A percentile compares a stretch with the other conserved stretches of the same genome.
Evolutionary conservation across 176 grass and related monocot species (phyloP).

Genomic region (Calamus simplicifolius): DNA sequence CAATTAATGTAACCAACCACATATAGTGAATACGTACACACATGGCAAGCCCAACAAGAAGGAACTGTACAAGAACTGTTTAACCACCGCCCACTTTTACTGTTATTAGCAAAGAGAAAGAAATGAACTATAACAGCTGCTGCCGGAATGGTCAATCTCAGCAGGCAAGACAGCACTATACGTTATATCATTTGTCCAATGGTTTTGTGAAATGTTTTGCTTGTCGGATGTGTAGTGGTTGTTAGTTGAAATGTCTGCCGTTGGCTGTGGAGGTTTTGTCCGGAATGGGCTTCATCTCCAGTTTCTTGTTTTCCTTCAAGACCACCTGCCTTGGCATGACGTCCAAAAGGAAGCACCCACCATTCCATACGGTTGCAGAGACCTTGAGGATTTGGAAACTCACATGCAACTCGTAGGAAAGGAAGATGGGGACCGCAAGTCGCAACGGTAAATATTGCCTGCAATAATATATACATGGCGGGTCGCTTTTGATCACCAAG

Average conservation of each 20-base stretch:
- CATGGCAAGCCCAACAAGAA: too few species aligned
- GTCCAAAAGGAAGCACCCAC: constrained; percentile 83
- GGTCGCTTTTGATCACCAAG: constrained; percentile 84
- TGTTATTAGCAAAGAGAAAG: too few species aligned
- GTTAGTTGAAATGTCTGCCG: background rate
- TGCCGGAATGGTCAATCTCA: too few species aligned
- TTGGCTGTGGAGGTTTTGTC: background rate
- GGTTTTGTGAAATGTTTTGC: too few species aligned
- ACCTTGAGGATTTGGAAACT: constrained; percentile 88
- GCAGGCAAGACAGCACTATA: too few species aligned
- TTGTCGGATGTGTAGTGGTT: background rate
- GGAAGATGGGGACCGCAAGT: constrained; percentile 90
- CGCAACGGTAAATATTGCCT: constrained; percentile 69
- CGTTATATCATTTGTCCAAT: too few species aligned
- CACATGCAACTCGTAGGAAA: constrained; percentile 67
- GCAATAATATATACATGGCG: constrained; percentile 87
- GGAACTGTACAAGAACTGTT: too few species aligned
- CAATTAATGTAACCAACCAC: too few species aligned
- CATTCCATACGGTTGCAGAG: constrained; percentile 76
- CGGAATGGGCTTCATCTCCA: constrained; percentile 54
- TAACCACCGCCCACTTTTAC: too few species aligned
- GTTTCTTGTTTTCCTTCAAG: constrained; percentile 72
- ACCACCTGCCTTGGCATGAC: constrained; percentile 73
- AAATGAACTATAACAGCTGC: too few species aligned
- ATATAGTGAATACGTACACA: too few species aligned